Conservation (phyloP, 352 stramenopile species). For the Pythium brachiatum region DNA sequence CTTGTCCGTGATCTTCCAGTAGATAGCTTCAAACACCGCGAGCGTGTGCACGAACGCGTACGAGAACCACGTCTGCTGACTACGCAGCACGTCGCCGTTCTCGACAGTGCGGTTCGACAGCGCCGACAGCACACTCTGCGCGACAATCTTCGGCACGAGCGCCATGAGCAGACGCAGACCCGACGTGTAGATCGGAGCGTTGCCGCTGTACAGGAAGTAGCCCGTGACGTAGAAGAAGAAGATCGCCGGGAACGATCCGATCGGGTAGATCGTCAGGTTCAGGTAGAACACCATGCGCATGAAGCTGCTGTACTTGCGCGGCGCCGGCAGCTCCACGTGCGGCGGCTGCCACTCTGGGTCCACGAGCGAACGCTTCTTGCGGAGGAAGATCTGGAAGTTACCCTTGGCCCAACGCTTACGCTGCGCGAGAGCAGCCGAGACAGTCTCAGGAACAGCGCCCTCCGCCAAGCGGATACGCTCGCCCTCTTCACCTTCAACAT, state of each 20-base stretch:
- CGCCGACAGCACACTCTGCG: slow-evolving; percentile 68
- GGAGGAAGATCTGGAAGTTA: slow-evolving; percentile 80
- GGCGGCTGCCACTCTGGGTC: slow-evolving; percentile 81
- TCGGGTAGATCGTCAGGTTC: slow-evolving; percentile 78
- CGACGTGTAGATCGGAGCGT: slow-evolving; percentile 60
- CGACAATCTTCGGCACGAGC: slow-evolving; percentile 72
- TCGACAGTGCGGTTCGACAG: slow-evolving; percentile 74
- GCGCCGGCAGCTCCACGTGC: slow-evolving; percentile 67
- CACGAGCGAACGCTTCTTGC: slow-evolving; percentile 82
- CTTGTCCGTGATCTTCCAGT: slow-evolving; percentile 79
- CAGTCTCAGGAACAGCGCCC: slow-evolving; percentile 76
- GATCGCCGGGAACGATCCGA: slow-evolving; percentile 73
- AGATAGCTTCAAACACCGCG: slow-evolving; percentile 71
- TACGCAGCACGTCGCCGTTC: slow-evolving; percentile 81
- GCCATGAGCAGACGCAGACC: slow-evolving; percentile 5
- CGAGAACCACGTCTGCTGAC: slow-evolving; percentile 75
- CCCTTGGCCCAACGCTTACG: slow-evolving; percentile 84
- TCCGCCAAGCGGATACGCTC: slow-evolving; percentile 80
- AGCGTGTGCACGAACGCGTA: slow-evolving; percentile 83
- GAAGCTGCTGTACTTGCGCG: slow-evolving; percentile 78
- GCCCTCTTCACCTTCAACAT: slow-evolving; percentile 74
- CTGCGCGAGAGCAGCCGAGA: slow-evolving; percentile 71
- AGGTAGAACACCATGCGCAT: slow-evolving; percentile 86
- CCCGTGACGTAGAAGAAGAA: slow-evolving; percentile 85
- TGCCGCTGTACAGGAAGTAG: slow-evolving; percentile 86